Evolutionary conservation across 495 filamentous ascomycete genomes (phyloP).

Genomic region (Penicillium riverlandense): DNA sequence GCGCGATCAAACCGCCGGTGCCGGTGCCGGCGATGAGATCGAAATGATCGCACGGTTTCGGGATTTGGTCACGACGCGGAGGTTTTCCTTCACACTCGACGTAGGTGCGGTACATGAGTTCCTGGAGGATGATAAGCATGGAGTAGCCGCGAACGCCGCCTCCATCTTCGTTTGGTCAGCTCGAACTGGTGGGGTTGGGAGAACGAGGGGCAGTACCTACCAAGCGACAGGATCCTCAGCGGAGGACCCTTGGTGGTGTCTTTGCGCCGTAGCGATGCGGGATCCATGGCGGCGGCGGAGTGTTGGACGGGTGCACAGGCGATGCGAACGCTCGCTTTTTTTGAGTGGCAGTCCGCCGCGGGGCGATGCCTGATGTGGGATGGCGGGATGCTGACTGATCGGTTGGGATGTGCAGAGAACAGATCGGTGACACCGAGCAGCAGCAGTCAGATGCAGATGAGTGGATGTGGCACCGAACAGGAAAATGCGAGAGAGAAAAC

Average conservation of each 20-base stretch:
- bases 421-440: too few relatives aligned
- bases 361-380: slow-evolving; percentile 22
- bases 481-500: slow-evolving; percentile 5
- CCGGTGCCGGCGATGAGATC: slow-evolving; percentile 93
- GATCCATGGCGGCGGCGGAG: slow-evolving; percentile 20
- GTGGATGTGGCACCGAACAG: slow-evolving; percentile 2
- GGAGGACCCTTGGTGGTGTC: slow-evolving; percentile 95
- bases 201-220: slow-evolving; percentile 40
- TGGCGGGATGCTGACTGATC: slow-evolving; percentile 15
- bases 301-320: slow-evolving; percentile 2
- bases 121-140: slow-evolving; percentile 90
- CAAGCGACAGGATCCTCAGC: slow-evolving; percentile 81
- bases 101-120: slow-evolving; percentile 91
- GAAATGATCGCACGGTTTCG: slow-evolving; percentile 97
- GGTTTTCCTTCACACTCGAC: slow-evolving; percentile 77
- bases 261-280: slow-evolving; percentile 55
- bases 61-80: slow-evolving; percentile 78
- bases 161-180: slow-evolving; percentile 57
- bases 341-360: slow-evolving; percentile 9
- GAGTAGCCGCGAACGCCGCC: slow-evolving; percentile 96
- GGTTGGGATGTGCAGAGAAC: slow-evolving; percentile 3
- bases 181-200: background rate
- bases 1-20: slow-evolving; percentile 88
- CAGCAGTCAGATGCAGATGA: slow-evolving; percentile 1
- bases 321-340: slow-evolving; percentile 6